Conservation (phyloP, 2,329 filamentous ascomycete species). For the Ophiostoma novo-ulmi region DNA sequence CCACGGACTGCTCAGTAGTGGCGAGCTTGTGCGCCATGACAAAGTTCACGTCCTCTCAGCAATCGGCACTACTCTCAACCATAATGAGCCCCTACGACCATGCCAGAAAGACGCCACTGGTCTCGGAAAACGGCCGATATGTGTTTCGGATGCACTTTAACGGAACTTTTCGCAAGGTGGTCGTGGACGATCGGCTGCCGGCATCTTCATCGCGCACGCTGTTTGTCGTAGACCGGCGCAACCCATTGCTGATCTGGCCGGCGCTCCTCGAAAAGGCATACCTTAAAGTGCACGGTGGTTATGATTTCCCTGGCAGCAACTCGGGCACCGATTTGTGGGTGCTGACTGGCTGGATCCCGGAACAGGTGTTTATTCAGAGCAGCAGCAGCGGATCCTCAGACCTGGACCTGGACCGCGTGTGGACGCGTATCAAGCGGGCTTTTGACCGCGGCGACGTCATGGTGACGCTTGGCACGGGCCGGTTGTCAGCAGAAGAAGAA, state of each 20-base stretch:
- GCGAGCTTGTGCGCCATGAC: slow-evolving; percentile 84
- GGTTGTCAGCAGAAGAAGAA: slow-evolving; percentile 71
- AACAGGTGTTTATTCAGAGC: slow-evolving; percentile 84
- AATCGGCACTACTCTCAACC: slow-evolving; percentile 59
- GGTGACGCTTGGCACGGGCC: slow-evolving; percentile 84
- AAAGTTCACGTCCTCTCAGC: slow-evolving; percentile 52
- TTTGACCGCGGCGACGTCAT: slow-evolving; percentile 77
- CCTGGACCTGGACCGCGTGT: slow-evolving; percentile 67
- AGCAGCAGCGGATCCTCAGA: slow-evolving; percentile 44
- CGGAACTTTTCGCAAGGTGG: slow-evolving; percentile 79
- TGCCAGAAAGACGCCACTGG: slow-evolving; percentile 45
- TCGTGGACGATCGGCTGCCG: slow-evolving; percentile 84
- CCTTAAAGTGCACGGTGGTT: slow-evolving; percentile 87
- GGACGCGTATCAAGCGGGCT: slow-evolving; percentile 68
- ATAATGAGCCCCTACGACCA: slow-evolving; percentile 68
- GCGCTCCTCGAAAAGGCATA: slow-evolving; percentile 94
- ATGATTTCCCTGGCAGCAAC: slow-evolving; percentile 96
- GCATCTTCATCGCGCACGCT: slow-evolving; percentile 66
- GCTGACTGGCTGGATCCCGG: slow-evolving; percentile 91
- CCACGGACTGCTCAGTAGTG: slow-evolving; percentile 94
- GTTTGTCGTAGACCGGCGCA: slow-evolving; percentile 80
- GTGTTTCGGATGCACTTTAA: slow-evolving; percentile 93
- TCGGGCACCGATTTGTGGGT: slow-evolving; percentile 93
- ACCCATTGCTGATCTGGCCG: slow-evolving; percentile 81
- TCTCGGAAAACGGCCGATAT: slow-evolving; percentile 82